Base-by-base conservation (phyloP, 139 green algal species). In the Chlorella sorokiniana region DNA sequence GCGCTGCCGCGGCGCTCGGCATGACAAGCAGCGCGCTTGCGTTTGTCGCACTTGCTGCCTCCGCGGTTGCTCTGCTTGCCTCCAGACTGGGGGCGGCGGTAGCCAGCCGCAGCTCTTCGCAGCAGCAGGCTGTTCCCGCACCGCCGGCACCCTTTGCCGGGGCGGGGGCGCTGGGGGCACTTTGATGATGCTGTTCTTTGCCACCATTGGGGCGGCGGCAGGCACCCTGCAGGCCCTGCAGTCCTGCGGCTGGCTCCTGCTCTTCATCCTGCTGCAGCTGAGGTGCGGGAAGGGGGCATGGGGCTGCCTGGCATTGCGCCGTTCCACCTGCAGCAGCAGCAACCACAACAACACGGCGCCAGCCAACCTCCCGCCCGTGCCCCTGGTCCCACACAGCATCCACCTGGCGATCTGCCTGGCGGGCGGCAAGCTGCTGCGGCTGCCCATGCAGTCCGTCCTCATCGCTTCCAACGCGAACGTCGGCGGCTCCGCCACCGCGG, bases 131-230 rank as follows among this genome's bases (percentile, higher is more conserved):
- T 27, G 38, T 27, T 23, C 69, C 59, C 41, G 14, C 29, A 23
- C 31, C 8, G 44, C 16, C 22, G 44, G 76, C 63, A 37, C 44
- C 44, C 1, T 93, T 90, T 86, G 62, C 59, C 61, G 90, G 90
- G 3, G 78, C 85, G 1, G 78, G 77, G 65, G 41, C 61, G 27
- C 54, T 96, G 23, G 92, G 90, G 76, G 72, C 7, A 71, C 65
- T 2, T 74, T 96, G 9, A 94, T 97, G 88, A 70, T 85, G 38
- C 40, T 96, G 11, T 97, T 97, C 86, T 98, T 98, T 75, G 87
- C 91, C 6, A 90, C 92, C 29, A 92, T 97, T 33, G 94, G 94
- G 38, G 91, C 91, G 10, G 81, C 75, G 0, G 91, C 90, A 22
- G 91, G 90, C 41, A 86, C 69, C 56, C 82, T 91, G 14, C 27